Percentiles rank a stretch among this genome's conserved stretches.
Conservation (phyloP, 495 filamentous ascomycete species). For the Aspergillus biplanus region DNA sequence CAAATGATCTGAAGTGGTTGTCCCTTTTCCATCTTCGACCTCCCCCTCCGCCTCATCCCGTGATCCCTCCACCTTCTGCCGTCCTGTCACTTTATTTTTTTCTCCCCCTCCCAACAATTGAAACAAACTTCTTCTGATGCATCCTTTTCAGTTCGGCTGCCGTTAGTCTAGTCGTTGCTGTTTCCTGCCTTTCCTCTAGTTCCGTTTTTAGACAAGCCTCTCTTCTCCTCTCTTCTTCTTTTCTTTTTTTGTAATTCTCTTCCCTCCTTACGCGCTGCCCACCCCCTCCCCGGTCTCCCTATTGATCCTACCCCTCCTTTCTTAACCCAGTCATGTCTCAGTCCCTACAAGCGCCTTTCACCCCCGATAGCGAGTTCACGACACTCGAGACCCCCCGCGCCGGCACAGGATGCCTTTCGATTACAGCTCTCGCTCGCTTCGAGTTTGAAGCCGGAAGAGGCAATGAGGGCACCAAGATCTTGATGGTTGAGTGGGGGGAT, state of each 20-base stretch:
- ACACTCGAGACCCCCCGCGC: conserved; percentile 38
- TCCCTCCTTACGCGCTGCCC: background rate
- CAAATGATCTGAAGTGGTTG: background rate
- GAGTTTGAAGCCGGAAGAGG: conserved; percentile 78
- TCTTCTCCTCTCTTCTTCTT: conserved; percentile 7
- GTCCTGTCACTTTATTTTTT: conserved; percentile 1
- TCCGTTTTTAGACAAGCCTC: conserved; percentile 20
- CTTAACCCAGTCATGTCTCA: conserved; percentile 20
- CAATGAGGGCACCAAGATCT: conserved; percentile 81
- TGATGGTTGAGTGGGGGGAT: conserved; percentile 85
- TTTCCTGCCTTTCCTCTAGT: background rate
- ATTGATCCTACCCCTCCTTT: conserved; percentile 2
- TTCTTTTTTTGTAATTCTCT: conserved; percentile 3
- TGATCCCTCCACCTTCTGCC: conserved; percentile 14
- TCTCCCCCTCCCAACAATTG: background rate
- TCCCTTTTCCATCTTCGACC: background rate
- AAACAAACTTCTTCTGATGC: conserved; percentile 19
- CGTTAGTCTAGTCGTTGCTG: conserved; percentile 6
- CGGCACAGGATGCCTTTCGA: conserved; percentile 33
- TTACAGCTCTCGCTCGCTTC: conserved; percentile 72
- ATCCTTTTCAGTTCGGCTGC: conserved; percentile 8
- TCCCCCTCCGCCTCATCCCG: conserved; percentile 19
- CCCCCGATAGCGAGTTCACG: conserved; percentile 41
- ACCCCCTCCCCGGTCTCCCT: background rate
- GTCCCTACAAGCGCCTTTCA: conserved; percentile 36